These are phyloP conservation scores for Yarrowia bubula DNA, from an alignment of 805 yeast species.

Conservation along the genomic window DNA sequence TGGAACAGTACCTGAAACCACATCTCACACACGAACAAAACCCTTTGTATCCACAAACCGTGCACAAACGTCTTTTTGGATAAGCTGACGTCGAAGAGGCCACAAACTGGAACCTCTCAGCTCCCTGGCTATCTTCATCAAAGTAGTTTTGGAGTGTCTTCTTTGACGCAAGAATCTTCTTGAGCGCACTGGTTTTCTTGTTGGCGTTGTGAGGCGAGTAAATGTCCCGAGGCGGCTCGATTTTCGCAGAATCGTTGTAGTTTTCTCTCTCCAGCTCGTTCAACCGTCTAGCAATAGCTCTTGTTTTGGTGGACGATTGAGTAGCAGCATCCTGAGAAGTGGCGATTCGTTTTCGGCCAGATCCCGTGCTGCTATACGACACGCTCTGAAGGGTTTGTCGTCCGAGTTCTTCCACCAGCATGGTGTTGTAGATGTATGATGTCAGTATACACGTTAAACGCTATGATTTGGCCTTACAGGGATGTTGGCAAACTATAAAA, in stretches of 20 bases:
- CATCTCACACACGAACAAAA: slow-evolving; percentile 40
- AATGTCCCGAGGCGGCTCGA: slow-evolving; percentile 37
- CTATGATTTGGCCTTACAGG: not conserved
- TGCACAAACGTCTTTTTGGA: slow-evolving; percentile 41
- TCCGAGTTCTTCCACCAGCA: slow-evolving; percentile 22
- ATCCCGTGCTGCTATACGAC: slow-evolving; percentile 11
- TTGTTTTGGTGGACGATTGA: slow-evolving; percentile 27
- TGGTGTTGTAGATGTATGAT: not conserved
- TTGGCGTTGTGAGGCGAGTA: slow-evolving; percentile 23
- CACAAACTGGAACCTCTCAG: slow-evolving; percentile 36
- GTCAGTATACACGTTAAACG: not conserved
- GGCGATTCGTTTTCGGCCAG: slow-evolving; percentile 17
- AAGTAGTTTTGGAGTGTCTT: slow-evolving; percentile 42
- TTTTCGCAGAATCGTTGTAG: slow-evolving; percentile 39
- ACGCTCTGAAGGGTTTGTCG: slow-evolving; percentile 13
- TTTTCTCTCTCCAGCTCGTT: slow-evolving; percentile 41
- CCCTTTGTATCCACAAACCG: slow-evolving; percentile 45
- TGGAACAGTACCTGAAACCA: slow-evolving; percentile 41
- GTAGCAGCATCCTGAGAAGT: slow-evolving; percentile 11
- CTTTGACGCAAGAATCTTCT: slow-evolving; percentile 41
- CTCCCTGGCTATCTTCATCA: slow-evolving; percentile 43
- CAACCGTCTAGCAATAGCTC: slow-evolving; percentile 34
- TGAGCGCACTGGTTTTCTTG: slow-evolving; percentile 30
- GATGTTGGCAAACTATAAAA: not conserved
- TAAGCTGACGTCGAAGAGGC: slow-evolving; percentile 40